Evolutionary conservation across 345 rosid species (phyloP).

Genomic region (Syzygium jambos): DNA sequence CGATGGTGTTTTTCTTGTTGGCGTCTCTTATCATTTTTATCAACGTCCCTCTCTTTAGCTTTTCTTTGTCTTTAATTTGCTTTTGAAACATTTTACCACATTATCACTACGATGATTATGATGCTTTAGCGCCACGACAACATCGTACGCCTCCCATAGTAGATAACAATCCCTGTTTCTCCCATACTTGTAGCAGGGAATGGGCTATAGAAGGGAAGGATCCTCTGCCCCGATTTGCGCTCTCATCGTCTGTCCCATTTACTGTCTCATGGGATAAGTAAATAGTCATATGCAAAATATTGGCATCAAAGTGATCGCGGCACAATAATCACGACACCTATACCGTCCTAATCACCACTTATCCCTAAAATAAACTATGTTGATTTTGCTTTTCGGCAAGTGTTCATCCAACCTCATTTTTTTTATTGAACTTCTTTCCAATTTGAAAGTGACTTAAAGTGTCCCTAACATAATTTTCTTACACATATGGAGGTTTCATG

Average conservation of each 20-base stretch:
- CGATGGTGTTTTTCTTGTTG: background rate
- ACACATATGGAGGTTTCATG: background rate
- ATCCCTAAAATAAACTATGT: background rate
- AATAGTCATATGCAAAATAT: too few relatives aligned
- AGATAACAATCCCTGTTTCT: too few relatives aligned
- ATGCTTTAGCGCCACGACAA: too few relatives aligned
- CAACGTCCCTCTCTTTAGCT: background rate
- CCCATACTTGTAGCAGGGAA: too few relatives aligned
- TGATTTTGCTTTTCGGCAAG: background rate
- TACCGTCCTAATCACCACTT: background rate
- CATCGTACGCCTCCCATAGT: too few relatives aligned
- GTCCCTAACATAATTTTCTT: background rate
- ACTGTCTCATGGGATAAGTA: too few relatives aligned
- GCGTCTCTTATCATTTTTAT: background rate
- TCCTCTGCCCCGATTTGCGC: background rate
- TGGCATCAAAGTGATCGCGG: accelerated
- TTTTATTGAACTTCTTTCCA: background rate
- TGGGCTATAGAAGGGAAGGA: background rate
- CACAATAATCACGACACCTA: background rate
- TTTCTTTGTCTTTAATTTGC: background rate
- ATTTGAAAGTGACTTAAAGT: background rate
- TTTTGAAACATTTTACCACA: background rate
- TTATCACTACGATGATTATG: background rate
- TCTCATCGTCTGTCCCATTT: background rate
- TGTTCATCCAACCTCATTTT: background rate